Percentiles rank a stretch among this genome's conserved stretches.
These are phyloP conservation scores for Amanita rubescens DNA, from an alignment of 768 basidiomycete genomes.

Conservation along the genomic window DNA sequence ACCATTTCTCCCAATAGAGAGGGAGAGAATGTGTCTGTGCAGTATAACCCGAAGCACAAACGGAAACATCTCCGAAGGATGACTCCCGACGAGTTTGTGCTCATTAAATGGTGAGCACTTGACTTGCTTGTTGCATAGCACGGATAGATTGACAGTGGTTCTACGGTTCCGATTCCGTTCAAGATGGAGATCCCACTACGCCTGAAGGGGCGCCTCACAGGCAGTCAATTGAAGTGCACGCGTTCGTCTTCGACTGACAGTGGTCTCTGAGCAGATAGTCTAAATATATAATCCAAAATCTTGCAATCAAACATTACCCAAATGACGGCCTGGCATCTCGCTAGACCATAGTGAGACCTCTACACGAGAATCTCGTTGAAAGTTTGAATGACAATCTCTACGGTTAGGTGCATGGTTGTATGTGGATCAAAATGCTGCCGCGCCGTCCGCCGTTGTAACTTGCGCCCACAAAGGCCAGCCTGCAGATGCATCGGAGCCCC, in stretches of 20 bases:
- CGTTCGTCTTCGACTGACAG: constrained; percentile 54
- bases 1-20: constrained; percentile 49
- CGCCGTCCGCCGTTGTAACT: too few species aligned
- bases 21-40: constrained; percentile 49
- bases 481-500: too few species aligned
- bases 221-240: constrained; percentile 55
- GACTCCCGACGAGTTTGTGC: constrained; percentile 39
- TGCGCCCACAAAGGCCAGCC: too few species aligned
- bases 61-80: constrained; percentile 46
- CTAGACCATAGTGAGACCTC: too few species aligned
- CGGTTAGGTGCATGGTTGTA: too few species aligned
- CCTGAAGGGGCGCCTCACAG: constrained; percentile 40
- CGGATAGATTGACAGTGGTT: not conserved
- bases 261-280: too few species aligned
- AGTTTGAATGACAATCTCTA: too few species aligned
- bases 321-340: too few species aligned
- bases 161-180: constrained; percentile 30
- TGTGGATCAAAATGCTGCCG: too few species aligned
- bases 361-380: too few species aligned
- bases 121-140: not conserved
- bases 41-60: constrained; percentile 36
- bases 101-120: constrained; percentile 45
- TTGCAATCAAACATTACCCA: too few species aligned
- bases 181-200: constrained; percentile 44
- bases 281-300: too few species aligned